Base-by-base conservation (phyloP, 2,329 filamentous ascomycete genomes). In the Colletotrichum sublineola region DNA sequence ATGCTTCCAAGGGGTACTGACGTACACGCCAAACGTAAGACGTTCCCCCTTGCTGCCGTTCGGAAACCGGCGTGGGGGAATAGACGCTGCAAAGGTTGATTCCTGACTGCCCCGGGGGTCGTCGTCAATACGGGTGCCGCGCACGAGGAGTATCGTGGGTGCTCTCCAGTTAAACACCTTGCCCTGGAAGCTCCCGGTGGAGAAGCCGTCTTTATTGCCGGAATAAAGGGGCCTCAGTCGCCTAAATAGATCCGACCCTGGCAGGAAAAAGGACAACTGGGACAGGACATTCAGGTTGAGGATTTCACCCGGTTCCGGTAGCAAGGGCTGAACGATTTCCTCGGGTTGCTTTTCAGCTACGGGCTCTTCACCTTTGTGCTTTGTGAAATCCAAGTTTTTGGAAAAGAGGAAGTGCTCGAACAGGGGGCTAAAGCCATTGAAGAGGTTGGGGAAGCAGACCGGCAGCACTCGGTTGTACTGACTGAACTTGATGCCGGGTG, bases 391-490 rank as follows among this genome's bases (percentile, higher is more conserved):
- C 31, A 94, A 84, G 74, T 91, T 91, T 76, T 91, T 92, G 36
- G 91, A 92, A 76, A 94, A 95, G 36, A 94, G 85, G 75, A 95
- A 94, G 78, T 92, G 91, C 75, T 94, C 92, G 78, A 94, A 94
- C 1, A 95, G 82, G 1, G 90, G 86, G 74, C 88, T 90, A 74
- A 94, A 87, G 0, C 91, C 90, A 65, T 87, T 84, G 77, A 95
- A 94, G 0, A 95, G 81, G 76, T 89, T 90, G 1, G 92, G 92
- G 64, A 92, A 86, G 57, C 88, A 88, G 42, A 85, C 82, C 12
- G 89, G 87, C 67, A 93, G 83, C 42, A 92, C 85, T 7, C 83
- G 82, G 77, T 88, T 86, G 81, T 93, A 93, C 50, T 88, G 88
- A 58, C 83, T 82, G 75, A 89, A 92, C 72, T 85, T 89, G 75